phyloP scores from a whole-genome alignment of 345 rosid species.

The Eucalyptus regnans region DNA sequence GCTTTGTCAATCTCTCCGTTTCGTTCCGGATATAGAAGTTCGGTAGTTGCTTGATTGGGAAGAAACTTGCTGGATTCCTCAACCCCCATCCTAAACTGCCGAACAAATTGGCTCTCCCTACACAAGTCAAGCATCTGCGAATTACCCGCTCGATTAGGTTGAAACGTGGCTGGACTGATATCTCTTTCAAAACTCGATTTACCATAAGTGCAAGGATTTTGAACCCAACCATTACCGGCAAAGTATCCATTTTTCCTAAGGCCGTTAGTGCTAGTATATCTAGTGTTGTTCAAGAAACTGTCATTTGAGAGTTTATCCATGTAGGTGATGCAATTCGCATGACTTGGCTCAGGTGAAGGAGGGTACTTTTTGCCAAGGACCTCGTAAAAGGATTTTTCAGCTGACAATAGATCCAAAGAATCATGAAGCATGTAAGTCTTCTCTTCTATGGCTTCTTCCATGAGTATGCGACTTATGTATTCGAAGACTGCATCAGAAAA shows the following conservation, averaged over 20 bases:
- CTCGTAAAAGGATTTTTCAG: slow-evolving; percentile 60
- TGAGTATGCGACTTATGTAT: slow-evolving; percentile 64
- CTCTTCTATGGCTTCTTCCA: slow-evolving; percentile 67
- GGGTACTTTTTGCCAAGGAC: slow-evolving; percentile 50
- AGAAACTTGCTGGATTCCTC: neutral
- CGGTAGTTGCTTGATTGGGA: neutral
- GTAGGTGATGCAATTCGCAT: neutral
- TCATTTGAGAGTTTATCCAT: neutral
- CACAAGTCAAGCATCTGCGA: neutral
- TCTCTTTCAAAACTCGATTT: too few relatives aligned
- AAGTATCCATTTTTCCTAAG: neutral
- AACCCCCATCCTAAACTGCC: neutral
- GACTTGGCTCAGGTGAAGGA: slow-evolving; percentile 12
- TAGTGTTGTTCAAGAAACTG: neutral
- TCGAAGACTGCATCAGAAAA: slow-evolving; percentile 44
- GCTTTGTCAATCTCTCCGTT: neutral
- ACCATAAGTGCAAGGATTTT: neutral
- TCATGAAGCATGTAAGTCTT: slow-evolving; percentile 51
- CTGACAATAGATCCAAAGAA: slow-evolving; percentile 59
- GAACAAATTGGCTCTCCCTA: neutral
- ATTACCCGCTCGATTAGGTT: neutral
- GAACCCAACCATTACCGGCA: neutral
- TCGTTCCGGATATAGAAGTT: neutral
- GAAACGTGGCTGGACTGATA: neutral
- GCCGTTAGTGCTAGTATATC: neutral